Evolutionary conservation across 2,329 filamentous ascomycete genomes (phyloP).

Genomic region (Mycocentrospora acerina): DNA sequence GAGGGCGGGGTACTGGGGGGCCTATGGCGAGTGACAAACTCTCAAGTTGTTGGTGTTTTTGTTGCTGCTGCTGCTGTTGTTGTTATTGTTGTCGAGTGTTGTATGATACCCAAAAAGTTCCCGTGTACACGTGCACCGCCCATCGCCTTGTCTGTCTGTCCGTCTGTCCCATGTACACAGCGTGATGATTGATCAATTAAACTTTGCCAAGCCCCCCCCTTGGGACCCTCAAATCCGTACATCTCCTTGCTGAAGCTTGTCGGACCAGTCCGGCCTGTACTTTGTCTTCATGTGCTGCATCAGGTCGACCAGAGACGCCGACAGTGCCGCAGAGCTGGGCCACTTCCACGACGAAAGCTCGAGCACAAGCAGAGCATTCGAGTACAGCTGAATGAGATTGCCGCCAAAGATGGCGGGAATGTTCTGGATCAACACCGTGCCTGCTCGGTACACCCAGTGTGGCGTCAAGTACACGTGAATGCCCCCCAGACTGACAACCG

Average conservation of each 20-base stretch:
- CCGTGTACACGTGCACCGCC: too few relatives aligned
- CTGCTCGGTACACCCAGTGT: conserved; percentile 40
- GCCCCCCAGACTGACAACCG: conserved; percentile 31
- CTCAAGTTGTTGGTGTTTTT: too few relatives aligned
- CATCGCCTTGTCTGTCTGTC: too few relatives aligned
- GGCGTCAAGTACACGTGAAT: conserved; percentile 38
- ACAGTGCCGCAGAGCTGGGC: conserved; percentile 33
- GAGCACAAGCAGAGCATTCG: conserved; percentile 37
- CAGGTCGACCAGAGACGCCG: conserved; percentile 30
- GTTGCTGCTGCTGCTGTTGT: too few relatives aligned
- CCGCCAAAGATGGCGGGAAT: conserved; percentile 30
- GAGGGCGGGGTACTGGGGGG: conserved; percentile 28
- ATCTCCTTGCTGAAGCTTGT: conserved; percentile 27
- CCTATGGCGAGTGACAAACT: too few relatives aligned
- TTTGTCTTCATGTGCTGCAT: conserved; percentile 38
- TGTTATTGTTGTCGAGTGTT: too few relatives aligned
- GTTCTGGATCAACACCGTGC: conserved; percentile 34
- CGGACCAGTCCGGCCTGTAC: conserved; percentile 28
- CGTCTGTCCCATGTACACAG: too few relatives aligned
- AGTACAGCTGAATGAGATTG: conserved; percentile 38
- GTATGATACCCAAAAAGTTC: too few relatives aligned
- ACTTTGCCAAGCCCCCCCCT: too few relatives aligned
- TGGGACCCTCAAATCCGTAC: conserved; percentile 25
- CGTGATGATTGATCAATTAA: too few relatives aligned
- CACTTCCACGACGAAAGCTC: conserved; percentile 38